Base-by-base conservation (phyloP, 345 rosid species). In the Kandelia obovata region DNA sequence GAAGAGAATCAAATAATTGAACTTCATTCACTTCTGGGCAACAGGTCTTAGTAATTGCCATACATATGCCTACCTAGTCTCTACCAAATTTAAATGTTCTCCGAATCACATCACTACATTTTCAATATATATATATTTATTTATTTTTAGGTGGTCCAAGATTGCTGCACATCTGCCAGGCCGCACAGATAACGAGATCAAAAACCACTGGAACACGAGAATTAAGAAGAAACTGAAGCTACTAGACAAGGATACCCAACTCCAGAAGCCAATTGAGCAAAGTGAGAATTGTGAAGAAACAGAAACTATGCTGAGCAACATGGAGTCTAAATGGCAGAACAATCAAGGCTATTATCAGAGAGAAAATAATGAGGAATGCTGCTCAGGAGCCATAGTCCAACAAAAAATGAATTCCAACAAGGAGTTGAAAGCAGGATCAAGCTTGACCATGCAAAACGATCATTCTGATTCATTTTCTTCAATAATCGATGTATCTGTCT, bases 121-220 rank as follows among this genome's bases (percentile, higher is more conserved):
- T 34, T 21, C 5, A 43, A 13, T 2, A 43, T 43, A 8, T 39
- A 32, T 6, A 5, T 32, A 5, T 32, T 5, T 32, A 32, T 32
- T 5, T 6, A 1, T 10, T 16, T 4, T 2, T 53, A 73, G 77
- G 71, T 73, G 77, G 77, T 73, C 77, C 10, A 67, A 61, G 27
- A 73, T 73, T 67, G 77, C 77, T 25, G n/a, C 77, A 37, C 58
- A 67, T 61, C 62, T 73, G 7, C 77, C 77, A 13, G 72, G 77
- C 2, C 58, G 72, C 11, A 73, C 77, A 2, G 77, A 73, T 21
- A 73, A 73, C 27, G 77, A 73, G 49, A 73, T 67, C 13, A 73
- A 73, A 30, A 73, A 73, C 27, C 72, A 67, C 19, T 73, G 77
- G 77, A 73, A 73, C 30, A 73, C 77, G 2, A 61, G 70, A 61